Base-by-base conservation (phyloP, 441 rosid species). In the Syzygium malaccense region DNA sequence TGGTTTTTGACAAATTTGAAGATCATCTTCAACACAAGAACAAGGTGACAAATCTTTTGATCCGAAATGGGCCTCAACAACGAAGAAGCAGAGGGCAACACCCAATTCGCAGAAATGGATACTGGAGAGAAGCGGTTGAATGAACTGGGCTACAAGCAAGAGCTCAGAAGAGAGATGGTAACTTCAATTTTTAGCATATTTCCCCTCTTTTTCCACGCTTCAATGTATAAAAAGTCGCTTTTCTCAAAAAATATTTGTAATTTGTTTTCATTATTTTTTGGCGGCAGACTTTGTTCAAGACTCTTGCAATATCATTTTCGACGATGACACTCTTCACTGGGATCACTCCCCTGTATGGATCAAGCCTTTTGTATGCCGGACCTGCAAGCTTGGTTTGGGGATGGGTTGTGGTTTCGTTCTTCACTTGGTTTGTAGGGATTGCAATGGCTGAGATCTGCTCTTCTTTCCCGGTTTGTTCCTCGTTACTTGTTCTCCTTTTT, bases 391-490 rank as follows among this genome's bases (percentile, higher is more conserved):
- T 95, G 87, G 92, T 95, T 25, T 95, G 96, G 95, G 96, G 95
- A 58, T 95, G 97, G 97, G 91, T 93, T 20, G 93, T 95, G 41
- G 96, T 94, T 8, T 87, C 96, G 8, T 93, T 93, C 93, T 94
- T 95, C 94, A 94, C 97, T 58, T 93, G 94, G 93, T 95, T 94
- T 90, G 95, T 93, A 55, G 96, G 97, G 32, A 87, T 94, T 54
- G 93, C 97, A 28, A 95, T 95, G 96, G 94, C 97, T 85, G 96
- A 94, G 91, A 94, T 95, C 89, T 94, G 97, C 85, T 95, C 96
- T 88, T 95, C 97, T 88, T 95, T 94, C 75, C 96, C 95, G 26
- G 97, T 95, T 85, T 51, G 92, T 26, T 45, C 84, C 53, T 75
- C 10, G 68, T 62, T n/a, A 14, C 33, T n/a, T 62, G 68, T 62